Evolutionary conservation across 805 yeast genomes (phyloP), one percentile per base, ranked within the genome.

Genomic region (Saturnispora gosingensis): DNA sequence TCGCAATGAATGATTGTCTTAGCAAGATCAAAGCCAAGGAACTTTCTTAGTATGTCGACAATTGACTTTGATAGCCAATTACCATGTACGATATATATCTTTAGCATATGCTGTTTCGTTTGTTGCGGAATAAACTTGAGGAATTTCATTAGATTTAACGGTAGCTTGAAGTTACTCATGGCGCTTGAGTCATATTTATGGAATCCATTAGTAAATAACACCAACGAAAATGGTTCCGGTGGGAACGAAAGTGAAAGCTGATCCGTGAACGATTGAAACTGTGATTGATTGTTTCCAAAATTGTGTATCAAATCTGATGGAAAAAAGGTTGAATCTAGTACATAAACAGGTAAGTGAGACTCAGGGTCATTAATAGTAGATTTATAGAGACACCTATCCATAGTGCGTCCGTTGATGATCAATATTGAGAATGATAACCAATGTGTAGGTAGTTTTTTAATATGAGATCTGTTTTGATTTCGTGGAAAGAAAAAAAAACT

Each of bases 21-120:
- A 5, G 38, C 42, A 3, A 32, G 35, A 32, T 44, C 38, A 25
- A 59, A 58, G 6, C 59, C 56, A 61, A 61, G 56, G 2, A 85
- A 81, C 60, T 83, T 85, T 51, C 81, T 73, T 53, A 87, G 69
- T 24, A 88, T 75, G 50, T 85, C 89, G 15, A 85, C 77, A 36
- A 88, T 76, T 0, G 95, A 83, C 59, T 88, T 80, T 27, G 88
- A 78, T 67, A 90, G 78, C 93, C 97, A 89, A 45, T 85, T 83
- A 58, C 90, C 97, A 67, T 91, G 97, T 2, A 91, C 95, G 30
- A 90, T 76, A 56, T 83, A 85, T 3, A 88, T 72, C 60, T 80
- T 83, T 48, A 70, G 69, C 43, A 91, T 67, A 51, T 77, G 72
- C 49, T 76, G 75, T 54, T 79, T 77, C 43, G 74, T 67, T 5